A percentile compares a stretch with the other conserved stretches of the same genome.
These are phyloP conservation scores for Catharanthus roseus DNA, from an alignment of 257 asterid species.

Conservation along the genomic window DNA sequence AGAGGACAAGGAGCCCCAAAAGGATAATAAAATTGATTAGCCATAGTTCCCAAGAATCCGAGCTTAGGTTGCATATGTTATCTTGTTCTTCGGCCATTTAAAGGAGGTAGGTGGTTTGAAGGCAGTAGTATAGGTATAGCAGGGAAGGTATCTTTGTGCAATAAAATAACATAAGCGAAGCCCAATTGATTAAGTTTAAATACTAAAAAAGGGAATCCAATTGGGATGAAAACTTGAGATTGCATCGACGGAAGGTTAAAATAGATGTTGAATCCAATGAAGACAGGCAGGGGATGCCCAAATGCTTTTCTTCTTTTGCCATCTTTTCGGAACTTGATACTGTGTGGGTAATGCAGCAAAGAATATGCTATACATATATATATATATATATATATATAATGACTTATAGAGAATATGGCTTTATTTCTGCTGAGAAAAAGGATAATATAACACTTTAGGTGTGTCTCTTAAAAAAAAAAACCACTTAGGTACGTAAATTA, in stretches of 20 bases:
- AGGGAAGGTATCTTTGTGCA: not conserved
- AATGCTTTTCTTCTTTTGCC: conserved; percentile 12
- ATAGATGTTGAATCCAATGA: not conserved
- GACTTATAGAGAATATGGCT: no score
- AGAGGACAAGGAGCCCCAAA: conserved; percentile 9
- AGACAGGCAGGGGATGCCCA: conserved; percentile 3
- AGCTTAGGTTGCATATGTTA: not conserved
- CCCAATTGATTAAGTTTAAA: not conserved
- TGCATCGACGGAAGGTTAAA: not conserved
- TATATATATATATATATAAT: no score
- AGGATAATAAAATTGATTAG: not conserved
- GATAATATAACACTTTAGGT: no score
- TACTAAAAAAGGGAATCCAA: not conserved
- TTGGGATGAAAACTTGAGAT: not conserved
- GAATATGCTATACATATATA: no score
- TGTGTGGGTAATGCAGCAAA: not conserved
- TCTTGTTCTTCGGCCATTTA: not conserved
- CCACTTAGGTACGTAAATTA: no score
- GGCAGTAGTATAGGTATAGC: not conserved
- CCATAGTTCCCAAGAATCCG: not conserved
- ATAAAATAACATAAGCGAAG: not conserved
- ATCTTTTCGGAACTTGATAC: not conserved
- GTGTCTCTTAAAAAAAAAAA: no score
- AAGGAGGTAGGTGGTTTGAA: not conserved
- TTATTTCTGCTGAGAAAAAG: no score